Percentiles rank a stretch among this genome's conserved stretches.
These are phyloP conservation scores for Pestalotiopsis sp. DNA, from an alignment of 2,329 filamentous ascomycete species.

Conservation along the genomic window DNA sequence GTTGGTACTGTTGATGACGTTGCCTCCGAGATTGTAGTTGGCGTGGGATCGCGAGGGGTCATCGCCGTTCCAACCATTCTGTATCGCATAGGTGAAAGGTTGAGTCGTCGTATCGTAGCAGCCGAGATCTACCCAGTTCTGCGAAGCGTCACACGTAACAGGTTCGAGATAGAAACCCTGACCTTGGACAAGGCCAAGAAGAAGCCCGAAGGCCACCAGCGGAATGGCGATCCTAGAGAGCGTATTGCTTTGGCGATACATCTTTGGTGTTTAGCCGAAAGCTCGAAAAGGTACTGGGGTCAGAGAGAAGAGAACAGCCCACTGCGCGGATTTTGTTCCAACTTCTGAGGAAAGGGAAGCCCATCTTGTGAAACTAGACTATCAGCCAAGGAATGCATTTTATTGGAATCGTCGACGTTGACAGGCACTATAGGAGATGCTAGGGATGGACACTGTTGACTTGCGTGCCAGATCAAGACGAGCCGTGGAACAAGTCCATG, in stretches of 20 bases:
- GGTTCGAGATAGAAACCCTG: neutral
- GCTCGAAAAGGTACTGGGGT: neutral
- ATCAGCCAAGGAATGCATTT: neutral
- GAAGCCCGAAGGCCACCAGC: neutral
- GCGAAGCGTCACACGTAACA: neutral
- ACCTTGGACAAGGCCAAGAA: neutral
- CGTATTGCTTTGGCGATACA: neutral
- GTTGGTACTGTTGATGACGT: neutral
- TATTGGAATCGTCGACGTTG: neutral
- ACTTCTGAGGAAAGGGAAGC: neutral
- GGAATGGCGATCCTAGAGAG: neutral
- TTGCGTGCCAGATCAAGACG: neutral
- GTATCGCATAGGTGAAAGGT: constrained; percentile 1
- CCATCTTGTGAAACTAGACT: neutral
- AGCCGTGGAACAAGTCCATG: neutral
- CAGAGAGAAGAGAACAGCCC: neutral
- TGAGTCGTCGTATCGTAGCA: neutral
- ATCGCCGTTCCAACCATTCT: neutral
- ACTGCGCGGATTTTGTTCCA: neutral
- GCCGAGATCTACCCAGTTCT: constrained; percentile 3
- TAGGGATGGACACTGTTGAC: neutral
- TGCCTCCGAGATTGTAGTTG: neutral
- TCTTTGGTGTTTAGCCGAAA: neutral
- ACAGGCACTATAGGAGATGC: neutral
- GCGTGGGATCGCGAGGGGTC: neutral